Base-by-base conservation (phyloP, 495 filamentous ascomycete species). In the Annulohypoxylon moriforme region DNA sequence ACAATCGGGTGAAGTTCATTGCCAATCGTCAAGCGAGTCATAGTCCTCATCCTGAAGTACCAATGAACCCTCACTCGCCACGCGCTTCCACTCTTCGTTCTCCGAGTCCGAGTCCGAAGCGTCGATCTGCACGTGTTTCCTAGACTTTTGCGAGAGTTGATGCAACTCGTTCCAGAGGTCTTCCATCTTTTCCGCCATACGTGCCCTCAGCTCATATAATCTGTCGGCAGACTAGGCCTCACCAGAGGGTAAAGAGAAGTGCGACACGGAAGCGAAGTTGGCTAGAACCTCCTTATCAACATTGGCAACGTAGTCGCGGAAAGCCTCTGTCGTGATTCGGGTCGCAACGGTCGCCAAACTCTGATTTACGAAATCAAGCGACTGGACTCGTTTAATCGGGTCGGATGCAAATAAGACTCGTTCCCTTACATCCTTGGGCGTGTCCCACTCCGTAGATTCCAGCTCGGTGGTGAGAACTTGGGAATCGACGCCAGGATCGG, bases 261-360 rank as follows among this genome's bases (percentile, higher is more conserved):
- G 29, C 3, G 10, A 36, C 14, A 76, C 10, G 8, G 55, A 40
- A 60, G 82, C 78, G 57, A 97, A 99, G 0, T 85, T 89, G 16
- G 75, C 75, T 60, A 97, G 70, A 2, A 98, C 92, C 44, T 96
- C 90, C 44, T 84, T 82, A 80, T 98, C 96, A 34, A 98, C 93
- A 82, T 96, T 93, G n/a, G 85, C 85, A n/a, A 92, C 79, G 91
- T 91, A 98, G 47, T 92, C 85, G 47, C 87, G 85, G 79, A 98
- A 97, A 14, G 79, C 82, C 73, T 90, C 85, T 56, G 88, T 86
- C 1, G 94, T 95, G 64, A 84, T 87, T 4, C 84, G 80, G 61
- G 80, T 81, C 63, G 97, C 87, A n/a, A 92, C 81, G 1, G 85
- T 79, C n/a, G 85, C 81, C 58, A 98, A 74, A 33, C 88, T 85